Base-by-base conservation (phyloP, 768 basidiomycete genomes). In the Leccinum fibrillosum region DNA sequence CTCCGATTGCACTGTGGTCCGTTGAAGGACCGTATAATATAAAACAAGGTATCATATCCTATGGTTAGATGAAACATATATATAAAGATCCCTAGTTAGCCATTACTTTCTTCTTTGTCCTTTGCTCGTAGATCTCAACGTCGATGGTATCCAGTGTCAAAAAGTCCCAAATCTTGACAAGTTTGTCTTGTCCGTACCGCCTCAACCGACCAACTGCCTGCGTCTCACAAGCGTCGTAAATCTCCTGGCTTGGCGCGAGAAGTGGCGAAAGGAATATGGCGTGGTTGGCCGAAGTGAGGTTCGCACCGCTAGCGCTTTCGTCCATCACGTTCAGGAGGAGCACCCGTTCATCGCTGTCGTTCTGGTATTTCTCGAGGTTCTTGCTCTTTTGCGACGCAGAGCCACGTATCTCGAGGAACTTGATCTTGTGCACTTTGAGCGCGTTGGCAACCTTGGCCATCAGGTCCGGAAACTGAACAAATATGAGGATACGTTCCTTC, bases 391-490 rank as follows among this genome's bases (percentile, higher is more conserved):
- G 77, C 52, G 83, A 80, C 5, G 90, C 88, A 4, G 83, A 82
- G 44, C 94, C 93, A 57, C 83, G 85, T 74, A 96, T 91, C 68
- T 92, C 88, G 53, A 92, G 80, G 76, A 84, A 92, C 45, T 80
- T 78, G 66, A 97, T 84, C 47, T 84, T 82, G 68, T 92, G 80
- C 54, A 83, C 82, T 2, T 71, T 76, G 62, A 98, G 82, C 0
- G 93, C 92, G 60, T 93, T 89, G 8, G 86, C 85, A 30, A 97
- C 90, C 72, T 96, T 97, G 69, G 86, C 86, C 83, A 90, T 92
- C 58, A 98, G 80, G 74, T 97, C 94, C 5, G 85, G 87, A 80
- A 95, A 98, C 68, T 98, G 95, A n/a, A 96, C 90, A 74, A 98
- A 98, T 60, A 98, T 83, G 47, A 98, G 82, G 17, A 94, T 83